These are phyloP conservation scores for Ilyonectria mors-panacis DNA, from an alignment of 2,329 filamentous ascomycete genomes.

Conservation along the genomic window DNA sequence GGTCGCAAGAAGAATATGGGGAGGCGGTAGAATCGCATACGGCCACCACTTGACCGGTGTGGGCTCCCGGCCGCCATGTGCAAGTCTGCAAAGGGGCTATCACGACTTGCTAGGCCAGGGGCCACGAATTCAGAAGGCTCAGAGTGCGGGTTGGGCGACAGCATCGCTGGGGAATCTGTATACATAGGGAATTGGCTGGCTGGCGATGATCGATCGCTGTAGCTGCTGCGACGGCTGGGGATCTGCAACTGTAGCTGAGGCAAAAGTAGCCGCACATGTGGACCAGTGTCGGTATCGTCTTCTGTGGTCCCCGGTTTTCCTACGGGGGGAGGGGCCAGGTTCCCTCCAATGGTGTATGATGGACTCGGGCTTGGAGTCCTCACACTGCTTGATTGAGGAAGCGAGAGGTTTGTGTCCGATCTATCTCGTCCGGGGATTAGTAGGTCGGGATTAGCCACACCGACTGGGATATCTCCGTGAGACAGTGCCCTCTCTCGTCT, in stretches of 20 bases:
- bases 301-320: conserved; percentile 41
- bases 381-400: conserved; percentile 39
- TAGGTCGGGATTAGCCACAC: conserved; percentile 38
- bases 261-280: conserved; percentile 24
- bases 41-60: conserved; percentile 84
- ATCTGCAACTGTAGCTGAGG: conserved; percentile 62
- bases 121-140: conserved; percentile 70
- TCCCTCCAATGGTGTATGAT: conserved; percentile 57
- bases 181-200: conserved; percentile 79
- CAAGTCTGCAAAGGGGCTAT: conserved; percentile 63
- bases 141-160: conserved; percentile 58
- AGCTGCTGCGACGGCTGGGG: conserved; percentile 59
- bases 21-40: conserved; percentile 79
- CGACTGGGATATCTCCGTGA: conserved; percentile 57
- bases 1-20: conserved; percentile 78
- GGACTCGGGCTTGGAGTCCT: conserved; percentile 49
- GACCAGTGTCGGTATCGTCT: conserved; percentile 26
- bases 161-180: conserved; percentile 68
- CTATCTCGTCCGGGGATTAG: conserved; percentile 38
- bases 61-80: conserved; percentile 55
- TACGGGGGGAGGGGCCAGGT: conserved; percentile 58
- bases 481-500: conserved; percentile 61
- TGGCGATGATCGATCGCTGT: conserved; percentile 63
- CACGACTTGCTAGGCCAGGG: conserved; percentile 54
- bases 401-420: conserved; percentile 38